Evolutionary conservation across 2,329 filamentous ascomycete species (phyloP), one percentile per base, ranked within the genome.

Genomic region (Didymella sp.): DNA sequence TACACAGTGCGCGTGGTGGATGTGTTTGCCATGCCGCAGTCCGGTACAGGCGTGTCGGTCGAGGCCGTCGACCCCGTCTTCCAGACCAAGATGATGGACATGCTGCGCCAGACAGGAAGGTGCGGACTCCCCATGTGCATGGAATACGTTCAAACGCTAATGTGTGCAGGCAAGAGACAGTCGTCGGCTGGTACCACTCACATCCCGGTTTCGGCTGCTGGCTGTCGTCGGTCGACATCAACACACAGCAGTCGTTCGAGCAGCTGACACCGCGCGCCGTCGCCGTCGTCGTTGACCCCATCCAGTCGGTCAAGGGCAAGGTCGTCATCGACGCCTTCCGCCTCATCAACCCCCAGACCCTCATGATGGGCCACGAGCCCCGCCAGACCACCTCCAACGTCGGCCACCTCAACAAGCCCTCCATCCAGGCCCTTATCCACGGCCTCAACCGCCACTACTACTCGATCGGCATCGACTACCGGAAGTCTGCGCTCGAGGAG

Each of bases 81-180:
- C 79, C 95, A 99, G 82, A 97, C 92, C 73, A 99, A 97, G 85
- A 99, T 99, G 95, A 99, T 99, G 95, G 95, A 99, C 77, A 98
- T 99, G 95, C 83, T 99, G 76, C 86, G 91, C 73, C 95, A 99
- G 83, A 99, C 95, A 56, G 95, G 95, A 80, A 86, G 33, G 33
- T 37, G n/a, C 8, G 33, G 3, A 11, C 15, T 4, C 6, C 33
- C n/a, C 4, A 7, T 8, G n/a, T 11, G 3, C 33, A 1, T 4
- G n/a, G 4, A 8, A 11, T 4, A 19, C 4, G 33, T 12, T 4
- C 17, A 3, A 19, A 2, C 5, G 17, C 33, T 37, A 6, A 37
- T 9, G 11, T 1, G n/a, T 17, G 6, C 17, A 37, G 93, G 76
- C 93, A 93, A 58, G 95, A 99, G 78, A 94, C 93, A 0, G 95